Base-by-base conservation (phyloP, 2,329 filamentous ascomycete genomes). In the Lasiodiplodia sp. region DNA sequence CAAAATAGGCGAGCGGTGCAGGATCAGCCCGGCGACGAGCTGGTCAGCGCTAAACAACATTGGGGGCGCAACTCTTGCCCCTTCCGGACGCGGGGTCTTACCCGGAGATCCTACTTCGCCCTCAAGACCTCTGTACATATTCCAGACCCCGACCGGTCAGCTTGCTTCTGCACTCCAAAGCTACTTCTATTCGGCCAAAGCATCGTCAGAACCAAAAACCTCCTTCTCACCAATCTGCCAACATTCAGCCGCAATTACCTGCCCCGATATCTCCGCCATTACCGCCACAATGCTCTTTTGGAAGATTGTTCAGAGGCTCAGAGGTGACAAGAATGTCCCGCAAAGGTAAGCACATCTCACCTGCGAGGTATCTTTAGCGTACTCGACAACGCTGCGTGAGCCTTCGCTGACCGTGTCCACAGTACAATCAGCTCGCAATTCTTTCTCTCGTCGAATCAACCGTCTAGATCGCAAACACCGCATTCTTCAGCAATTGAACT, bases 261-360 rank as follows among this genome's bases (percentile, higher is more conserved):
- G 18, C 28, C 18, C 25, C 44, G 18, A n/a, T 5, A 34, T 16
- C 38, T 18, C 14, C 40, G 49, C 11, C 18, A 21, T 18, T 10
- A 47, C 44, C 58, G 58, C 23, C 25, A 63, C 49, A 21, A 63
- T 63, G 58, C 58, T 63, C 40, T 34, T 63, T 40, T 63, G 58
- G 58, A 63, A 34, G 25, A 40, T 63, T 40, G 49, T 63, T 40
- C 49, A 63, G 58, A 63, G 49, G 58, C 49, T 63, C 58, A 63
- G 49, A 40, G 58, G 58, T 18, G 58, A 63, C 58, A 63, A 63
- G 44, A 63, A 63, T n/a, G 58, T 25, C 16, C 58, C 21, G 23
- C 25, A 63, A 40, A 51, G 49, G 25, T 62, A 62, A 16, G 31
- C 7, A 7, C 40, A 31, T 21, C 28, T 12, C 7, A 21, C n/a